phyloP scores from a whole-genome alignment of 805 yeast species.

The Zygoascus tannicola region DNA sequence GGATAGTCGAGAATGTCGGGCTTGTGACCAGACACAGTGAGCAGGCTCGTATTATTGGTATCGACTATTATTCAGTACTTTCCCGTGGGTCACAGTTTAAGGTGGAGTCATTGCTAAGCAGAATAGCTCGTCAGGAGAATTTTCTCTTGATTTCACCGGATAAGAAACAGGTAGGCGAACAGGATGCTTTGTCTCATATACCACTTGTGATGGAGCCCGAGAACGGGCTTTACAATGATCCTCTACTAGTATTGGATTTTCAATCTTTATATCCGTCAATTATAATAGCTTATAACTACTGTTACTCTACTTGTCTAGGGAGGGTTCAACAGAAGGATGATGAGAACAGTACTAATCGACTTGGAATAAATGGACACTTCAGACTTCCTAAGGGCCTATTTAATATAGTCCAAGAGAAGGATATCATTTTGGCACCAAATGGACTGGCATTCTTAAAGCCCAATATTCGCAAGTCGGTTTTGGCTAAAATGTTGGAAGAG shows the following conservation, averaged over 20 bases:
- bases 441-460: slow-evolving; percentile 71
- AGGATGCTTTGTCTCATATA: slow-evolving; percentile 76
- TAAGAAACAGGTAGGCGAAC: slow-evolving; percentile 68
- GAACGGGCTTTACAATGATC: slow-evolving; percentile 76
- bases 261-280: slow-evolving; percentile 92
- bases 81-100: slow-evolving; percentile 91
- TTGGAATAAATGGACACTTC: slow-evolving; percentile 33
- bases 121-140: slow-evolving; percentile 72
- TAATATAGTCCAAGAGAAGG: slow-evolving; percentile 36
- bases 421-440: slow-evolving; percentile 71
- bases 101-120: slow-evolving; percentile 72
- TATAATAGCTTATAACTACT: slow-evolving; percentile 83
- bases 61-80: slow-evolving; percentile 80
- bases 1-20: slow-evolving; percentile 53
- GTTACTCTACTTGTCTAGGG: slow-evolving; percentile 36
- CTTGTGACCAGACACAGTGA: slow-evolving; percentile 64
- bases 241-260: slow-evolving; percentile 83
- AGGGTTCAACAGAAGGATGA: slow-evolving; percentile 25
- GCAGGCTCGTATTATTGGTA: slow-evolving; percentile 76
- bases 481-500: slow-evolving; percentile 80
- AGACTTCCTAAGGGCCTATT: slow-evolving; percentile 50
- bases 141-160: slow-evolving; percentile 69
- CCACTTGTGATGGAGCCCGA: slow-evolving; percentile 92
- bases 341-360: slow-evolving; percentile 26
- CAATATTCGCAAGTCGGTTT: slow-evolving; percentile 54